Base-by-base conservation (phyloP, 768 basidiomycete genomes). In the Trametes elegans region DNA sequence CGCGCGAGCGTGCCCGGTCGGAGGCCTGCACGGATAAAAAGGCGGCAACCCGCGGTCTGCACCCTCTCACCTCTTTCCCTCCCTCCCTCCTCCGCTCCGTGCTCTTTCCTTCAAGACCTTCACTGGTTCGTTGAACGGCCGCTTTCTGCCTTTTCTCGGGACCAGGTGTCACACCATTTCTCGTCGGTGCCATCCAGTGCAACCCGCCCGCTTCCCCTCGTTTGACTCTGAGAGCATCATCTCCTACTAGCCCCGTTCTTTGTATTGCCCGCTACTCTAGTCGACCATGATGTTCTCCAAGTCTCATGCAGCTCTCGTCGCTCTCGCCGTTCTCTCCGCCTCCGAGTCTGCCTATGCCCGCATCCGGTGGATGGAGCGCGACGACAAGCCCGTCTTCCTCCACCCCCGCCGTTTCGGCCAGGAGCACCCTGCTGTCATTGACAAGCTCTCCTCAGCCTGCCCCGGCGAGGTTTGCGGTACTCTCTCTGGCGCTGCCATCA, bases 371-470 rank as follows among this genome's bases (percentile, higher is more conserved):
- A 64, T 79, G 27, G 81, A 84, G 63, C 70, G 81, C 41, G 69
- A 80, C 58, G 71, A 70, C 57, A 68, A 65, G 13, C 66, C 77
- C n/a, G 70, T 82, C 35, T 69, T 70, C 45, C 67, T 83, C 34
- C 65, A 80, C 62, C 80, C 79, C 35, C 75, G 81, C 61, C 77
- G 81, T 21, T 82, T 82, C 63, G 74, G 76, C 23, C 76, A 80
- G 64, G 74, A 81, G 60, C 71, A 79, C 23, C 78, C 79, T 24
- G 67, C 72, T 9, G 75, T 79, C 32, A 69, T 83, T 28, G 62
- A 71, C 40, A 74, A 80, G 49, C 62, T 84, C 36, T 53, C 70
- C 14, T 49, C 67, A 14, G 80, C 81, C 7, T 84, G 81, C 63
- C 72, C 73, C 18, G 74, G 78, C 23, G 60, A 72, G 34, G 71